Base-by-base conservation (phyloP, 768 basidiomycete genomes). In the Pleurotus tuoliensis region DNA sequence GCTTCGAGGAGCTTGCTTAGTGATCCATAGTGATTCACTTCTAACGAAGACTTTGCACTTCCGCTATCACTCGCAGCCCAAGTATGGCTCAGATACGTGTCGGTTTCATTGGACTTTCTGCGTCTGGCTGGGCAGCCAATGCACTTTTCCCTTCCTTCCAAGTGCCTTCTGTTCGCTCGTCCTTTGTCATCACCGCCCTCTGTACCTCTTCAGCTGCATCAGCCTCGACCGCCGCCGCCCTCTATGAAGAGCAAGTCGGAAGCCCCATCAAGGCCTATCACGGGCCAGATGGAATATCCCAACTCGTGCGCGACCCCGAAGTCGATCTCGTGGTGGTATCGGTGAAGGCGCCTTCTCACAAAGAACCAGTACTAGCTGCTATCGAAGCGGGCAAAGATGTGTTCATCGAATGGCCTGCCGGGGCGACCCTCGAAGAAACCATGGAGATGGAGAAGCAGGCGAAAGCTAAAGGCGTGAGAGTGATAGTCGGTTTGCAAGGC, bases 401-500 rank as follows among this genome's bases (percentile, higher is more conserved):
- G 30, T 76, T 75, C 52, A 54, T 76, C 6, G 75, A 78, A 59
- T 78, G 74, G 73, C 74, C 76, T 3, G 69, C 63, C 12, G 76
- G 73, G 1, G 61, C 45, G 22, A 62, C 50, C 8, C 40, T 71
- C 9, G 51, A 63, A 30, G 72, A 77, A 61, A 71, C 71, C n/a
- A 22, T 41, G 11, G 70, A 71, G 56, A 62, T 77, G 2, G 72
- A 72, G 3, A 63, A 68, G 16, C 62, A 64, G 1, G 75, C 71
- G 0, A 64, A 59, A 27, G 53, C 41, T 44, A 67, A 67, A 39
- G 70, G 71, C 0, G 60, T 75, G 3, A 67, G 58, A 55, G 64
- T 63, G 4, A 59, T 74, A 4, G 63, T 76, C n/a, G 76, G 75
- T 8, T 56, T 70, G 3, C 74, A 76, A 59, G 69, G 62, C 2